Evolutionary conservation across 495 filamentous ascomycete genomes (phyloP), one percentile per base, ranked within the genome.

Genomic region (Neurospora sp.): DNA sequence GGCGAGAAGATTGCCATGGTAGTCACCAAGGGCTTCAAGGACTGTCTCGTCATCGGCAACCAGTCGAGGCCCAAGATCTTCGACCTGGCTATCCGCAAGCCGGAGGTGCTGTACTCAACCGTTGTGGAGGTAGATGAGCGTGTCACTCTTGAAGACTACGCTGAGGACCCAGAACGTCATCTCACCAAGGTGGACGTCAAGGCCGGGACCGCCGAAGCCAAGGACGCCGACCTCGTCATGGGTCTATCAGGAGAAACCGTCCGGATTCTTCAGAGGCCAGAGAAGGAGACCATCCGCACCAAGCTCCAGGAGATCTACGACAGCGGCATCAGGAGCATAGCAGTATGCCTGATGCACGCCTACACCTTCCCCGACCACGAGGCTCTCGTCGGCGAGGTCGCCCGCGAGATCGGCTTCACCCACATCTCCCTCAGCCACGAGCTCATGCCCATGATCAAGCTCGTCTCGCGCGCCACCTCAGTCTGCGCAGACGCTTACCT

Each of bases 401-500:
- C 92, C 0, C 83, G 80, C 74, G 89, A 93, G 71, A 88, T 94
- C 75, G 92, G 92, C 14, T 94, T 94, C 79, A 79, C 86, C 42
- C 90, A 94, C 78, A 88, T 98, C 81, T 88, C 89, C 70, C 83
- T 93, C 44, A 91, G 89, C 70, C 88, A 91, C 74, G 88, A 93
- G 80, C 85, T 93, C 38, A 97, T 97, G 90, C 96, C 96, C 37
- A 99, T 98, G 94, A 98, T 94, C 78, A 95, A 94, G 79, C 83
- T 94, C 9, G 91, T 94, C 0, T 92, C 95, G 37, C 85, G 96
- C 72, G 95, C 93, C 14, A 98, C 94, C 11, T 97, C 93, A 18
- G 93, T 96, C 11, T 96, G 94, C 38, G 96, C 95, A 7, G 96
- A 99, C 84, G 96, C 96, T 5, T 99, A 99, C 79, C 87, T 99